Base-by-base conservation (phyloP, 2,329 filamentous ascomycete genomes). In the Fusarium albosuccineum region DNA sequence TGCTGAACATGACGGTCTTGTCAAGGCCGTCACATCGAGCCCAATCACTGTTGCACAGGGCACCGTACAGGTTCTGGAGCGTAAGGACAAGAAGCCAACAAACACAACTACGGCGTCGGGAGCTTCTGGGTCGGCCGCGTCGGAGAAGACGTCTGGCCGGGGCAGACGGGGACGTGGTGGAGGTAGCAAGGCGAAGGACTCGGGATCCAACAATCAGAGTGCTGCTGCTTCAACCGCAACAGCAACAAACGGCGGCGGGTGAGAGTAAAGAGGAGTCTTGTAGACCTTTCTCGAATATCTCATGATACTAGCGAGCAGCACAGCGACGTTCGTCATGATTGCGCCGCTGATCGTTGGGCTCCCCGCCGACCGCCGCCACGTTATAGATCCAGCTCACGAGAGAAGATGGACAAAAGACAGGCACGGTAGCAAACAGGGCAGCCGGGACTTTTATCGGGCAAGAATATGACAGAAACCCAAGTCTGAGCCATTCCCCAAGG, bases 1-100 rank as follows among this genome's bases (percentile, higher is more conserved):
- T 80, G 86, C 87, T 9, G 89, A 93, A 22, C 85, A 90, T 1
- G 88, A 90, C 9, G 85, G 87, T 9, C 83, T 98, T 27, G 87
- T 87, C 71, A 93, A 92, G 73, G 95, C 95, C 6, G 89, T 97
- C 74, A 86, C 89, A 14, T 92, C 92, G 11, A 97, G 93, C 74
- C 93, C 92, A 0, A 86, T 97, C 30, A 82, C 91, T 17, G 90
- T 98, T 10, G 94, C 91, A 0, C 92, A 97, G 75, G 94, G 92
- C 7, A 90, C 91, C 9, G 93, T 98, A 2, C 92, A 97, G 67
- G 92, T 98, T 2, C 81, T 97, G 26, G 94, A 97, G 80, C 87
- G 91, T 50, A 93, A 92, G 76, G 91, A 92, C 46, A 83, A 83
- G 74, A 83, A 82, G 64, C 75, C 78, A 10, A 64, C 73, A 5